Conservation (phyloP, 768 basidiomycete species). For the Mycena amicta region DNA sequence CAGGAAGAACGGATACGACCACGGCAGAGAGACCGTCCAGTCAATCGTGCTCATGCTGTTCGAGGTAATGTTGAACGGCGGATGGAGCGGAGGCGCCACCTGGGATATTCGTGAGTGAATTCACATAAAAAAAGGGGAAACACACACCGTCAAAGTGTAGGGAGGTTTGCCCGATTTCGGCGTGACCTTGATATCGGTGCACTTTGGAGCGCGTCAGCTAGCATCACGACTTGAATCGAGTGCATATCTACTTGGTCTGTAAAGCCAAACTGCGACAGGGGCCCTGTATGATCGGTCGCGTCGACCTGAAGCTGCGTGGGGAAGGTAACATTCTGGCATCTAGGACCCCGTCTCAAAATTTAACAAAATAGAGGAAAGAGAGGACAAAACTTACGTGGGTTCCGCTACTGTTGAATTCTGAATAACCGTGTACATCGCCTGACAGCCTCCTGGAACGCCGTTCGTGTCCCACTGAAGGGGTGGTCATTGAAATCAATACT, state of each 20-base stretch:
- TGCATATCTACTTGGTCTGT: conserved; percentile 42
- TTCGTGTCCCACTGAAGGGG: conserved; percentile 44
- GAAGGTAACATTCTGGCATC: conserved; percentile 43
- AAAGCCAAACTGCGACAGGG: conserved; percentile 48
- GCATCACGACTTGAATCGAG: too few relatives aligned
- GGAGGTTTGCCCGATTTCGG: conserved; percentile 50
- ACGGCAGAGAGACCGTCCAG: conserved; percentile 46
- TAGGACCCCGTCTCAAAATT: neutral
- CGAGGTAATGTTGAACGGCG: conserved; percentile 54
- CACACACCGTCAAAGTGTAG: conserved; percentile 47
- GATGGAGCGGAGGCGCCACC: conserved; percentile 54
- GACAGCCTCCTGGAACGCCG: conserved; percentile 56
- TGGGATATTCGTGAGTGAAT: conserved; percentile 16
- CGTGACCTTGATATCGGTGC: conserved; percentile 47
- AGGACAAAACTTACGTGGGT: conserved; percentile 28
- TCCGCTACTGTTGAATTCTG: conserved; percentile 36
- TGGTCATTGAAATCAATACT: neutral
- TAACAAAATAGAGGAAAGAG: neutral
- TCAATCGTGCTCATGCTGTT: conserved; percentile 35
- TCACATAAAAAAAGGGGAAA: neutral
- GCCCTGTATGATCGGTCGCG: conserved; percentile 38
- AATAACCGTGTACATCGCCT: conserved; percentile 51
- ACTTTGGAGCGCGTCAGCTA: conserved; percentile 32
- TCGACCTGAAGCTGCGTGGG: conserved; percentile 36
- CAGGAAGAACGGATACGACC: conserved; percentile 52